Evolutionary conservation across 2,329 filamentous ascomycete species (phyloP), one percentile per base, ranked within the genome.

Genomic region (Verticillium tricorpus): DNA sequence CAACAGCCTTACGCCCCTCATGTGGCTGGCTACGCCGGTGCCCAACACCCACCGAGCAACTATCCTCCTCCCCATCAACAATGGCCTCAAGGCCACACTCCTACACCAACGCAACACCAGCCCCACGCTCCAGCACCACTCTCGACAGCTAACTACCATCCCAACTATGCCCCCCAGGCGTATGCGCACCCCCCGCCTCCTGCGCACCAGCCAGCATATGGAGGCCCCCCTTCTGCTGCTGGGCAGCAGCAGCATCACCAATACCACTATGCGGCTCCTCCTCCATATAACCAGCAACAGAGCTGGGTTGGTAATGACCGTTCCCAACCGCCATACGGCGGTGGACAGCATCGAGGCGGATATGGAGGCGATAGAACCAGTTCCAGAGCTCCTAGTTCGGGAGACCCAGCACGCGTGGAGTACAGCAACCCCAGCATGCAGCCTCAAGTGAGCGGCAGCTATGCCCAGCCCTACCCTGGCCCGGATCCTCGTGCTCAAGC

Each of bases 161-260:
- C 83, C 37, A 85, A 83, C 71, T 87, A 85, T 69, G 79, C 83
- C 45, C 80, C 81, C 50, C 85, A 86, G 67, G 72, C 77, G 9
- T 87, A 86, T 62, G 72, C 73, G 35, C 69, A 73, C 55, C 61
- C 76, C 28, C 67, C 67, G 5, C 67, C 64, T 50, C 69, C 69
- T 37, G 60, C 75, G 14, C 81, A 81, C 63, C 79, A 79, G 59
- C 74, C 78, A 40, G 72, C 77, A 15, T 82, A 82, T 64, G 73
- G 72, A 14, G 70, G 76, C 54, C 73, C 76, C 32, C 54, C 54
- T 17, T 7, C 25, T 32, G 76, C 76, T 60, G 28, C 28, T 5
- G 28, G 28, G 28, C 72, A 72, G 39, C 78, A 77, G 17, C 68
- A 70, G 54, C 70, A 72, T 39, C 78, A 78, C 40, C 65, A 66